Conservation (phyloP, 495 filamentous ascomycete species). For the Halenospora varia region DNA sequence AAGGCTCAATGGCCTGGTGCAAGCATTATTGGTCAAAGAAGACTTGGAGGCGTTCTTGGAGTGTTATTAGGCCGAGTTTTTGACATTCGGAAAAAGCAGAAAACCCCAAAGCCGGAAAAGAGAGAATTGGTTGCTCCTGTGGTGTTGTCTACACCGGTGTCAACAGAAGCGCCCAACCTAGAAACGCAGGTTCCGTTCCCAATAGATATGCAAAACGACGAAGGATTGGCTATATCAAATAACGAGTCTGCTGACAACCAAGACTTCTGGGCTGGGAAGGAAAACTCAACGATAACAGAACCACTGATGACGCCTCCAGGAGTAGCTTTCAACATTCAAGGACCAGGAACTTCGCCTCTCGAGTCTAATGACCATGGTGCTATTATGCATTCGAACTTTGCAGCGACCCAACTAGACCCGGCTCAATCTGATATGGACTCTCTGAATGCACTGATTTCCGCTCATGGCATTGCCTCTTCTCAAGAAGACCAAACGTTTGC, state of each 20-base stretch:
- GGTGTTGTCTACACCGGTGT: not conserved
- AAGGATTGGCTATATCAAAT: slow-evolving; percentile 6
- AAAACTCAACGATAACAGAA: slow-evolving; percentile 3
- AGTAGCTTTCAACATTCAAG: slow-evolving; percentile 9
- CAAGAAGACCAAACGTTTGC: not conserved
- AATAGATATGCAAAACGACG: not conserved
- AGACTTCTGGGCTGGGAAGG: slow-evolving; percentile 11
- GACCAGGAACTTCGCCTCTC: not conserved
- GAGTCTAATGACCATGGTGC: slow-evolving; percentile 1
- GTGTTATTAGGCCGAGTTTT: slow-evolving; percentile 62
- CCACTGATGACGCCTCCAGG: slow-evolving; percentile 1
- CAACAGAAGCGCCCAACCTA: not conserved
- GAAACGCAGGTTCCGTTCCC: not conserved
- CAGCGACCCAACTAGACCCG: not conserved
- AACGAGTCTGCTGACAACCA: slow-evolving; percentile 8
- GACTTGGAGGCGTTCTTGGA: slow-evolving; percentile 71
- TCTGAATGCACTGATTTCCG: slow-evolving; percentile 12
- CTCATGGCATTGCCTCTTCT: slow-evolving; percentile 4
- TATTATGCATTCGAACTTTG: not conserved
- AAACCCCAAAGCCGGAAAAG: slow-evolving; percentile 12
- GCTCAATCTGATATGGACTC: slow-evolving; percentile 16
- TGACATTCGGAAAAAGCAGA: slow-evolving; percentile 47
- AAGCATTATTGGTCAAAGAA: slow-evolving; percentile 39
- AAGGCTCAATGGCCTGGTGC: slow-evolving; percentile 43
- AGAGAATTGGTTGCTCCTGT: slow-evolving; percentile 1